Evolutionary conservation across 1,284 basidiomycete genomes (phyloP).

Genomic region (Puccinia novopanici): DNA sequence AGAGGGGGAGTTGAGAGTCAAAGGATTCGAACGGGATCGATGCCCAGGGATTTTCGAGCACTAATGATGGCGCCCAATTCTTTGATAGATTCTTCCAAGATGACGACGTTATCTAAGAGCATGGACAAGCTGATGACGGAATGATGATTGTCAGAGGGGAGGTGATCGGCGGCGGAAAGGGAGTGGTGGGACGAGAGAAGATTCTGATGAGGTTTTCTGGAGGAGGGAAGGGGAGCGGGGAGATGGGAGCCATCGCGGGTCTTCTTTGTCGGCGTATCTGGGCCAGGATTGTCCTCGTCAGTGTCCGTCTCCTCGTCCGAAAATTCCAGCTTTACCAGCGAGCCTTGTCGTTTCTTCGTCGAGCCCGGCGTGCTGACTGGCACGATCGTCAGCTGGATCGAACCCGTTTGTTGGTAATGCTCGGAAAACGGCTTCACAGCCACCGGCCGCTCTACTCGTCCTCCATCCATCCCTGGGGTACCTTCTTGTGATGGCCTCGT

Average conservation of each 20-base stretch:
- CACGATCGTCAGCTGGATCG: slow-evolving; percentile 59
- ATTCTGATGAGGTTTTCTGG: neutral
- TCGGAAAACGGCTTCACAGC: slow-evolving; percentile 31
- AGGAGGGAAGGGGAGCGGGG: neutral
- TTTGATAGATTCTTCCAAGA: slow-evolving; percentile 93
- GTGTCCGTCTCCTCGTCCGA: slow-evolving; percentile 29
- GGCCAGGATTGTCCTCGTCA: slow-evolving; percentile 22
- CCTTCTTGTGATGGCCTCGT: slow-evolving; percentile 59
- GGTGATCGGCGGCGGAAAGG: slow-evolving; percentile 51
- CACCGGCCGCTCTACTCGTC: neutral
- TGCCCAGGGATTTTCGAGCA: slow-evolving; percentile 78
- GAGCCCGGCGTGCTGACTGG: slow-evolving; percentile 49
- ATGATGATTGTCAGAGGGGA: slow-evolving; percentile 55
- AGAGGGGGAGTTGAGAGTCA: neutral
- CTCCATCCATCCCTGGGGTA: neutral
- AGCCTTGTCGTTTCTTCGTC: neutral
- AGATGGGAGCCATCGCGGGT: slow-evolving; percentile 47
- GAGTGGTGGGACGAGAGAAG: slow-evolving; percentile 13
- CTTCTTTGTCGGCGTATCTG: slow-evolving; percentile 50
- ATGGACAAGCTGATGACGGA: slow-evolving; percentile 71
- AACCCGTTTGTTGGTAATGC: slow-evolving; percentile 50
- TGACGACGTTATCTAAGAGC: slow-evolving; percentile 88
- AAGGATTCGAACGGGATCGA: slow-evolving; percentile 65
- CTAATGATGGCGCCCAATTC: slow-evolving; percentile 85
- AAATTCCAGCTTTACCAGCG: slow-evolving; percentile 22